Base-by-base conservation (phyloP, 179 eudicot genomes). In the Heliamphora pulchella region DNA sequence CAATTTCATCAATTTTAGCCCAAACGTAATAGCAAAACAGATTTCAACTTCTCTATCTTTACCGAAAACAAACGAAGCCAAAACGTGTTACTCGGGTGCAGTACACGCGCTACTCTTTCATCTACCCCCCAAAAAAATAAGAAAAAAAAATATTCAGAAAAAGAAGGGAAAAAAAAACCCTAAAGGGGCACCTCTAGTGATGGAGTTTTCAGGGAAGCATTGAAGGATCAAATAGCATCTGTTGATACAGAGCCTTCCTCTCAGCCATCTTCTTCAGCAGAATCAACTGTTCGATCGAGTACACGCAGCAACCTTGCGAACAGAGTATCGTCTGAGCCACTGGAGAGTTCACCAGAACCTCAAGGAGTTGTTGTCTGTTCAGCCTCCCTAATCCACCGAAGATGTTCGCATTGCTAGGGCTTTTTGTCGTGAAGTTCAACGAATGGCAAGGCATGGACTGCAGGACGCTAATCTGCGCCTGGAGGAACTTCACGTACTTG, bases 401-500 rank as follows among this genome's bases (percentile, higher is more conserved):
- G 54, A 44, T 66, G 3, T 47, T 78, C 43, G 2, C 67, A 31
- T 57, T 15, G 41, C 74, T 1, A 59, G 31, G 5, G 8, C 3
- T 80, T 13, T n/a, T 53, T 2, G 47, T 53, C 15, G 14, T 20
- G 31, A 47, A 78, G 4, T 59, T 47, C 3, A 76, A 69, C 2
- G 82, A 82, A 58, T 80, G 75, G 20, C 41, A 15, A 1, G 96
- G 91, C 92, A 92, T 90, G 1, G 85, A 57, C 62, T 81, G 78
- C 43, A 92, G 90, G 0, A 78, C 87, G 67, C 78, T 75, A 54
- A 90, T 82, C 76, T 92, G 96, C 78, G 94, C 91, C 87, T 89
- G 78, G 39, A 92, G 88, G 78, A 88, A 92, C 81, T 46, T 81
- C 5, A 92, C 80, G 86, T 92, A 92, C 86, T 88, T 90, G 77